Percentiles rank a stretch among this genome's conserved stretches.
phyloP scores from a whole-genome alignment of 306 rosid species.

The Cucurbita argyrosperma region DNA sequence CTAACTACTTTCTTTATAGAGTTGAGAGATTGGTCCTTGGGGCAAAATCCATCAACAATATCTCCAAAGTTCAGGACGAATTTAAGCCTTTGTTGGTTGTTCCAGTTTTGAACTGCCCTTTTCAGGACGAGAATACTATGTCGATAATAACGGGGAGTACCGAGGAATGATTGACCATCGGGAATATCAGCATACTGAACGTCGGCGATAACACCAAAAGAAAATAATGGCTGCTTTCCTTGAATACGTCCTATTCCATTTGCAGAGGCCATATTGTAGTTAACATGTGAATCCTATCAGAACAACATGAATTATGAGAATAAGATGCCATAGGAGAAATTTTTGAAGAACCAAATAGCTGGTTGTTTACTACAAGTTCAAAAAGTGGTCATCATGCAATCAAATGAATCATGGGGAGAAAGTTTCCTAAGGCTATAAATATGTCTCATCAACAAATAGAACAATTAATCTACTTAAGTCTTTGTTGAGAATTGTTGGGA shows the following conservation, averaged over 20 bases:
- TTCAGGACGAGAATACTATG: constrained; percentile 60
- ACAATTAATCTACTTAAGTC: too few relatives aligned
- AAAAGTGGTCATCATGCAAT: not conserved
- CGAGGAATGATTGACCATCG: constrained; percentile 68
- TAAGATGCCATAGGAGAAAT: not conserved
- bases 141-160: constrained; percentile 74
- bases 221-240: constrained; percentile 50
- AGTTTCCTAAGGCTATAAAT: too few relatives aligned
- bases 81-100: constrained; percentile 32
- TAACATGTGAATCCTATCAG: constrained; percentile 26
- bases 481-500: too few relatives aligned
- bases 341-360: not conserved
- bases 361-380: not conserved
- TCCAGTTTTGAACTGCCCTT: constrained; percentile 77
- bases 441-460: too few relatives aligned
- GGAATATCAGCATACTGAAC: constrained; percentile 86
- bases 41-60: constrained; percentile 84
- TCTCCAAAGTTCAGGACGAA: constrained; percentile 71
- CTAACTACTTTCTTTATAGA: constrained; percentile 40
- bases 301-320: not conserved
- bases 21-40: constrained; percentile 47
- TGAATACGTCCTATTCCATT: constrained; percentile 11
- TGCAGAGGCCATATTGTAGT: constrained; percentile 38
- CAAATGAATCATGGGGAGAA: too few relatives aligned
- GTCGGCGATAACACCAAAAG: constrained; percentile 80